Base-by-base conservation (phyloP, 768 basidiomycete species). In the Epithele typhae region DNA sequence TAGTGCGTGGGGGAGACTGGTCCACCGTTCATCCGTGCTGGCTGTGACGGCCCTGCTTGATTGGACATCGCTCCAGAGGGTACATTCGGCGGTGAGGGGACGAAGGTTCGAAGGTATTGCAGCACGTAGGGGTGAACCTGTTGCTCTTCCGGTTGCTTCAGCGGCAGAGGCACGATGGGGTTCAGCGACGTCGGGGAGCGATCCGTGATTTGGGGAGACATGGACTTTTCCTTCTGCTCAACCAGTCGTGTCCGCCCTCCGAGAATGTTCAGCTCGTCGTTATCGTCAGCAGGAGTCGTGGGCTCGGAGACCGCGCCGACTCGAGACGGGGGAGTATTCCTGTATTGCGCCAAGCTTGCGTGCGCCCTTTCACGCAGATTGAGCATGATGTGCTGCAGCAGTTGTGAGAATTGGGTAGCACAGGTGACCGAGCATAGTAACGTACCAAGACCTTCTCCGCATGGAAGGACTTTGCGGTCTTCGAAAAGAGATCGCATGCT, bases 121-220 rank as follows among this genome's bases (percentile, higher is more conserved):
- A 81, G 68, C 3, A 88, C 75, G n/a, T 64, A 78, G 7, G 80
- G 79, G 51, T 86, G 77, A 17, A 83, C 69, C 18, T 73, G 69
- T 21, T 74, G 47, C 43, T 72, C 74, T 40, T 70, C 62, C 12
- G 72, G 71, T 4, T 76, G 69, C 17, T 76, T 72, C 33, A 88
- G 59, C 2, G 84, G 84, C 5, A 88, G 67, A 15, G 87, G 86
- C 8, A 88, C 81, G 21, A 87, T 73, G 2, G 86, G 86, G 54
- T 86, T 82, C 38, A 73, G 74, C 9, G 84, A 80, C n/a, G 69
- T 77, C 7, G 87, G 87, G 7, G 86, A 88, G 34, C 79, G 75
- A 19, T 86, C 80, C 39, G 78, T 51, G 40, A 67, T 48, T 40
- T 46, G 55, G 43, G 55, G 61, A 5, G 61, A 63, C 39, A 58